Base-by-base conservation (phyloP, 176 grass and related monocot species). In the Tillandsia fasciculata region DNA sequence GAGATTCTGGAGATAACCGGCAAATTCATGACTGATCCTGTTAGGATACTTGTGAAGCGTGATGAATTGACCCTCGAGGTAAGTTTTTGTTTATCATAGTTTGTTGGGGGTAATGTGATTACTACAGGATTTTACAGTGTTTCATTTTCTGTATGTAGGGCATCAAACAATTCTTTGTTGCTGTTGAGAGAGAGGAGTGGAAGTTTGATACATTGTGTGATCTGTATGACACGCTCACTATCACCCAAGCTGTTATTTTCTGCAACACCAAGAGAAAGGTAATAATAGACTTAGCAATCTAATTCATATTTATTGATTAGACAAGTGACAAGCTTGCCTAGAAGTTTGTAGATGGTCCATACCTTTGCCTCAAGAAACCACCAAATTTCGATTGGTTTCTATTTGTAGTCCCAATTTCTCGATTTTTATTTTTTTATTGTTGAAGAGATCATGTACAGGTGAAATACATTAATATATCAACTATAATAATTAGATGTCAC, bases 221-320 rank as follows among this genome's bases (percentile, higher is more conserved):
- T 85, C 90, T 97, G 59, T 92, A 97, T 69, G 93, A 97, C 70
- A 97, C 93, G 15, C 66, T 97, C 10, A 97, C 93, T 56, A 92
- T 97, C 71, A 99, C 94, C 14, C 94, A 99, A 80, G 93, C 86
- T 66, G 93, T 97, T 73, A 97, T 97, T 59, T 97, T 97, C 84
- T 97, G 93, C 79, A 97, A 97, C 65, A 92, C 86, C 1, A 97
- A 97, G 70, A 80, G 86, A 74, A 97, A 92, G 93, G 89, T 92
- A 76, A 61, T 10, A 10, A 10, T 72, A 65, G 26, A 22, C 29
- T 59, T 9, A 22, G 56, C 56, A 59, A 59, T 59, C 20, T 8
- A 59, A 18, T 9, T 59, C 29, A 33, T 33, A 33, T 33, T 33
- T 33, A 33, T 33, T 5, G 29, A 33, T 33, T 33, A 6, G 33